Base-by-base conservation (phyloP, 805 yeast genomes). In the Candida parachauliodes region DNA sequence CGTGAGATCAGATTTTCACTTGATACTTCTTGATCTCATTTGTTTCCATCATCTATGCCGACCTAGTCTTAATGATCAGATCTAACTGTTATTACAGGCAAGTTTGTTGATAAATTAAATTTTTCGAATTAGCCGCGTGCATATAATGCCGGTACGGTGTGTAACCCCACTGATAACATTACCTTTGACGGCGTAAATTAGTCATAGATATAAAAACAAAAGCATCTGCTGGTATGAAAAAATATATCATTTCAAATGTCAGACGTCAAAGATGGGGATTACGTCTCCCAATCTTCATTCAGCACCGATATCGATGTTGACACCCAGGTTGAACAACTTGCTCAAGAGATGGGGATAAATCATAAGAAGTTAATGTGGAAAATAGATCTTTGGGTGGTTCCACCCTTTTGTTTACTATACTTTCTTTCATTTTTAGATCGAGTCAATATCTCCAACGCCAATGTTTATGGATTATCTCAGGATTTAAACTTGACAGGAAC, bases 401-500 rank as follows among this genome's bases (percentile, higher is more conserved):
- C 89, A 4, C 79, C 88, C n/a, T 81, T 86, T 46, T 77, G 88
- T 51, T 51, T 84, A 20, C 65, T 86, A 31, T 86, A 86, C 52
- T 77, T 86, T 57, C 70, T 85, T 44, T 81, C 91, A 1, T 86
- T 85, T 52, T 62, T 86, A 51, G 94, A 86, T 56, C 70, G 94
- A 57, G 89, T 85, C 41, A 86, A 86, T 56, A 83, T 86, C 44
- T 78, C 89, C 21, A 85, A 86, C 58, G 94, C 95, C 6, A 78
- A 78, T 42, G 74, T 81, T 39, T 84, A 83, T 52, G 88, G 88
- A 9, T 65, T 86, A 66, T 68, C 69, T 15, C 58, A 50, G 1
- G 83, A 79, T 40, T 57, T 86, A 24, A 50, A 68, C 14, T 63
- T 86, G 28, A 55, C 58, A 2, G 82, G 82, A 7, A 68, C 70